Evolutionary conservation across 2,329 filamentous ascomycete species (phyloP), one percentile per base, ranked within the genome.

Genomic region (Diplodia seriata): DNA sequence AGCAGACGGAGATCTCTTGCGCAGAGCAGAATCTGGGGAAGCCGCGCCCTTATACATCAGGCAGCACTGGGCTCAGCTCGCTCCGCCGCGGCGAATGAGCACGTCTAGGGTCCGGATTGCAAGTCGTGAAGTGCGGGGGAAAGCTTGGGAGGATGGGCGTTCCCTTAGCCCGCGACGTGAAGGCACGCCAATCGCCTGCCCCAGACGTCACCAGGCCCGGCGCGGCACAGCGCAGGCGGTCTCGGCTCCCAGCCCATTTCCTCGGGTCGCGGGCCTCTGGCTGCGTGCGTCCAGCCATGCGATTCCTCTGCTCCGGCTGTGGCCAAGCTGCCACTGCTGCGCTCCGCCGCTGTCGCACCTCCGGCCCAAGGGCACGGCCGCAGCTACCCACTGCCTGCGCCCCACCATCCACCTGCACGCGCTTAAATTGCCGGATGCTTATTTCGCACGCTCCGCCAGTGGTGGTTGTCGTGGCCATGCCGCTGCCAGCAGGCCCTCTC

Each of bases 41-140:
- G 14, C 23, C 8, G 33, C 9, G 50, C 50, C 49, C 50, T 65
- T 54, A 54, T 26, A 55, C 62, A 14, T 26, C 23, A 50, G 47
- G 57, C 38, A 47, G n/a, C 54, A 11, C 20, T 8, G 54, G 54
- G 38, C 40, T n/a, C 43, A 36, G 59, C 31, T 11, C 4, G 43
- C 43, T 15, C 43, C 40, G 59, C n/a, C 59, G 15, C 31, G 20
- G 59, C 59, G 40, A 63, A 63, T 31, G 59, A 23, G 43, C n/a
- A 14, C 4, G 47, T 7, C 61, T 33, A 49, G 61, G 61, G 61
- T 40, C 29, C 31, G 61, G 61, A 38, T 38, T 64, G 33, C 47
- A 43, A 23, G 33, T 65, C 8, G 59, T 63, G 62, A 65, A 65
- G 62, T 65, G 62, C 62, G 62, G 62, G 62, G 62, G 62, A 65